phyloP scores from a whole-genome alignment of 2,329 filamentous ascomycete species.

The Basipetospora sp. region DNA sequence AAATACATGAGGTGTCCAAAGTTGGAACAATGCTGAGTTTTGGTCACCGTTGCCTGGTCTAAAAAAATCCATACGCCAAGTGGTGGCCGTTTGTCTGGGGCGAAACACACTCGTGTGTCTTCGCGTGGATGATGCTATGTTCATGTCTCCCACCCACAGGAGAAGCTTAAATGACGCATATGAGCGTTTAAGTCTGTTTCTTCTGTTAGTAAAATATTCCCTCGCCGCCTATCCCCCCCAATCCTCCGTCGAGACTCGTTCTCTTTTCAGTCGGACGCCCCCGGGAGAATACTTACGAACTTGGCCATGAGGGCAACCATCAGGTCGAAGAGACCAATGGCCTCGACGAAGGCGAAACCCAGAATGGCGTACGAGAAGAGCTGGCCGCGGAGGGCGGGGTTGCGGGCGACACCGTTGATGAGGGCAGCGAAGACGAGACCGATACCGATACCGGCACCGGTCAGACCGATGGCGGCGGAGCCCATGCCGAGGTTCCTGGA shows the following conservation, averaged over 20 bases:
- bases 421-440: slow-evolving; percentile 86
- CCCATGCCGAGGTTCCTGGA: slow-evolving; percentile 86
- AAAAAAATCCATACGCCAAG: slow-evolving; percentile 6
- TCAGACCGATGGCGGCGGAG: slow-evolving; percentile 79
- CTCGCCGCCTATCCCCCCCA: too few relatives aligned
- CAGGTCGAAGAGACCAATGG: slow-evolving; percentile 77
- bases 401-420: slow-evolving; percentile 78
- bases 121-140: slow-evolving; percentile 5
- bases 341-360: slow-evolving; percentile 89
- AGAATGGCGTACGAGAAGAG: slow-evolving; percentile 94
- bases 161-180: slow-evolving; percentile 1
- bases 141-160: slow-evolving; percentile 7
- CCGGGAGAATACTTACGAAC: slow-evolving; percentile 46
- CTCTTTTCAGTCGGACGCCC: too few relatives aligned
- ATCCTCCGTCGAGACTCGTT: too few relatives aligned
- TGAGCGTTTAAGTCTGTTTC: slow-evolving; percentile 5
- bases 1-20: slow-evolving; percentile 6
- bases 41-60: background rate
- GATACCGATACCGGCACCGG: slow-evolving; percentile 88
- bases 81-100: slow-evolving; percentile 2
- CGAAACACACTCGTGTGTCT: background rate
- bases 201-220: background rate
- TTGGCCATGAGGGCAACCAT: slow-evolving; percentile 92
- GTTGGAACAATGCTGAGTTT: slow-evolving; percentile 3
- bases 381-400: slow-evolving; percentile 87